phyloP scores from a whole-genome alignment of 139 green algal species.

The Asterochloris sp. region DNA sequence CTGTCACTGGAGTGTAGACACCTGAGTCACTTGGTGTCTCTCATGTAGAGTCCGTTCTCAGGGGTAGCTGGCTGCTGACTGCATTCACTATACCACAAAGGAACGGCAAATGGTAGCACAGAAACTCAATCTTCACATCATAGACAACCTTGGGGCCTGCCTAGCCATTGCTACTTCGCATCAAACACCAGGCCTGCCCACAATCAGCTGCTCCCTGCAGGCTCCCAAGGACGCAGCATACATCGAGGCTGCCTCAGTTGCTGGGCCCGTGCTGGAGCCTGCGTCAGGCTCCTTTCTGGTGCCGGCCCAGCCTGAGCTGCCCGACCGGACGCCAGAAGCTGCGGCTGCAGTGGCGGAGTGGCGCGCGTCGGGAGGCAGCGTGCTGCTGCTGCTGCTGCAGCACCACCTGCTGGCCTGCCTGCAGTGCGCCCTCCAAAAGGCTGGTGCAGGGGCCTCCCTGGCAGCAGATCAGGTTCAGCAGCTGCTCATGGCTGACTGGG shows the following conservation, averaged over 20 bases:
- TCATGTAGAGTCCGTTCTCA: background rate
- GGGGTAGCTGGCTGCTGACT: background rate
- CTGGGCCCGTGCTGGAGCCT: background rate
- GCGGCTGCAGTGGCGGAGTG: background rate
- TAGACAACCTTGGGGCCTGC: background rate
- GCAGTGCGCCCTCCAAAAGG: no score
- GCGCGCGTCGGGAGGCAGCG: background rate
- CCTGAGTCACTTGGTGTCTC: background rate
- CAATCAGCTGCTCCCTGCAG: background rate
- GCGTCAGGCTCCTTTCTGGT: background rate
- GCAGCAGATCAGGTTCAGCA: background rate
- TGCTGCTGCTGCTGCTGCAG: background rate
- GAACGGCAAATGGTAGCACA: background rate
- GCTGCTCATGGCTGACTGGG: constrained; percentile 15
- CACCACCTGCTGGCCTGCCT: no score
- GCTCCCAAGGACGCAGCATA: background rate
- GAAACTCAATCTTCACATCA: background rate
- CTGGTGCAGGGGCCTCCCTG: background rate
- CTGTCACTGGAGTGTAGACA: no score
- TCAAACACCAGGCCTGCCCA: background rate
- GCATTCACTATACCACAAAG: background rate
- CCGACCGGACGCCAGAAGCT: background rate
- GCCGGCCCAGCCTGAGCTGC: no score
- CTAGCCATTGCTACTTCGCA: background rate
- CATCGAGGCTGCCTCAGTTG: background rate